These are phyloP conservation scores for Hemileia vastatrix DNA, from an alignment of 1,284 basidiomycete species.

Conservation along the genomic window DNA sequence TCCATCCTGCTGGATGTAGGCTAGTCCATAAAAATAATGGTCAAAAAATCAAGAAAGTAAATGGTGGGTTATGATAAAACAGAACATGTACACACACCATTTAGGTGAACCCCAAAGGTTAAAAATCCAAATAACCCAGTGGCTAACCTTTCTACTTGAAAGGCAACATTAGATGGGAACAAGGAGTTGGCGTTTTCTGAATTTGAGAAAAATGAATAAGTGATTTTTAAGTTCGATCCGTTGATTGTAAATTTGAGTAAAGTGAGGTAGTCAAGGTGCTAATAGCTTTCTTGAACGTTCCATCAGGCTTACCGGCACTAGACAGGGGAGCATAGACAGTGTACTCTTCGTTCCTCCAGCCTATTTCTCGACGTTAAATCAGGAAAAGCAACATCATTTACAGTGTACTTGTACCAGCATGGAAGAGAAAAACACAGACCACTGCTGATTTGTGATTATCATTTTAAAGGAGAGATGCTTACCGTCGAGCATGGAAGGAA, in stretches of 20 bases:
- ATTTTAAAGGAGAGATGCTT: slow-evolving; percentile 20
- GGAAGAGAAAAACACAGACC: background rate
- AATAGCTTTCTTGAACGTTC: too few relatives aligned
- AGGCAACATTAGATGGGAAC: slow-evolving; percentile 64
- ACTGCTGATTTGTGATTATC: background rate
- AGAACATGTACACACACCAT: slow-evolving; percentile 28
- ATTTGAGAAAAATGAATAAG: too few relatives aligned
- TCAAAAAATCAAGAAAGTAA: background rate
- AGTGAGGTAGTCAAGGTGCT: too few relatives aligned
- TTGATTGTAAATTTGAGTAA: too few relatives aligned
- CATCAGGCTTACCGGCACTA: too few relatives aligned
- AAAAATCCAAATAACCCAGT: slow-evolving; percentile 79
- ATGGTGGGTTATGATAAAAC: background rate
- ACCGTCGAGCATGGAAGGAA: slow-evolving; percentile 46
- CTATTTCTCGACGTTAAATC: too few relatives aligned
- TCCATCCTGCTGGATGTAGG: slow-evolving; percentile 34
- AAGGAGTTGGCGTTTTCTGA: too few relatives aligned
- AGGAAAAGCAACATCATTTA: background rate
- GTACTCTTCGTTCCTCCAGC: slow-evolving; percentile 79
- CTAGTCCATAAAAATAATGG: slow-evolving; percentile 15
- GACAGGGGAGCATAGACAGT: slow-evolving; percentile 65
- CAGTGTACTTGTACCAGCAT: too few relatives aligned
- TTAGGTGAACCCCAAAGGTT: slow-evolving; percentile 79
- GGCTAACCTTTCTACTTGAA: slow-evolving; percentile 79
- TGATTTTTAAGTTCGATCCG: too few relatives aligned